A percentile compares a stretch with the other conserved stretches of the same genome.
Conservation (phyloP, 1,139 yeast genomes). For the Zygosaccharomyces pseudobailii region DNA sequence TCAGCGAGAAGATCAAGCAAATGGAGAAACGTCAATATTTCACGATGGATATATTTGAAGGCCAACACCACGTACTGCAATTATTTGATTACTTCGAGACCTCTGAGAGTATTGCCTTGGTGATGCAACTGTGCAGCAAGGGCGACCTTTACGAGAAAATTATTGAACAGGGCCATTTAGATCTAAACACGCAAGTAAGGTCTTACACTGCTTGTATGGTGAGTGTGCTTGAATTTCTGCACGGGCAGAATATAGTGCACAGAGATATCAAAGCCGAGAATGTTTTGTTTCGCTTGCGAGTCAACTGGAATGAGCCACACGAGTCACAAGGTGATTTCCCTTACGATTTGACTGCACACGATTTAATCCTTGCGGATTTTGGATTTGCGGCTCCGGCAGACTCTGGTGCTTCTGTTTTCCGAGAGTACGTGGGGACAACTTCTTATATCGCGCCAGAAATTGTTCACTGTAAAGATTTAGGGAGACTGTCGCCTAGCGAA, state of each 20-base stretch:
- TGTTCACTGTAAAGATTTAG: constrained; percentile 43
- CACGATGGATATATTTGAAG: constrained; percentile 32
- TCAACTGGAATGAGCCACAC: constrained; percentile 17
- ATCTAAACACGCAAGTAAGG: constrained; percentile 44
- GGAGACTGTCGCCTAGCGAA: constrained; percentile 15
- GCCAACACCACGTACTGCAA: constrained; percentile 56
- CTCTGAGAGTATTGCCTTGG: constrained; percentile 50
- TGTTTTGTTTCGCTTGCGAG: constrained; percentile 46
- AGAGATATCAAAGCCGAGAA: constrained; percentile 90
- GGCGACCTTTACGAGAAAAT: constrained; percentile 66
- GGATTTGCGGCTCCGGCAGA: constrained; percentile 42
- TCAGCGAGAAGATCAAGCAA: constrained; percentile 25
- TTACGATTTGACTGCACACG: constrained; percentile 37
- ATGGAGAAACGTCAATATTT: constrained; percentile 16
- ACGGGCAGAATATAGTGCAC: constrained; percentile 69
- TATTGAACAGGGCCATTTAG: constrained; percentile 43
- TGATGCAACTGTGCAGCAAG: constrained; percentile 64
- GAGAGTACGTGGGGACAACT: constrained; percentile 58
- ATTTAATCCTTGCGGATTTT: constrained; percentile 65
- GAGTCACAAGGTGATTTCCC: constrained; percentile 11
- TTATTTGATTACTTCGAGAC: constrained; percentile 71
- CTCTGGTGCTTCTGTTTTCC: constrained; percentile 38
- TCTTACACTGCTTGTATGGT: constrained; percentile 41
- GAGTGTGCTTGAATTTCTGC: constrained; percentile 64
- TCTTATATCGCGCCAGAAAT: constrained; percentile 77